A percentile compares a stretch with the other conserved stretches of the same genome.
These are phyloP conservation scores for Phytopythium ostracodes DNA, from an alignment of 352 stramenopile species.

Conservation along the genomic window DNA sequence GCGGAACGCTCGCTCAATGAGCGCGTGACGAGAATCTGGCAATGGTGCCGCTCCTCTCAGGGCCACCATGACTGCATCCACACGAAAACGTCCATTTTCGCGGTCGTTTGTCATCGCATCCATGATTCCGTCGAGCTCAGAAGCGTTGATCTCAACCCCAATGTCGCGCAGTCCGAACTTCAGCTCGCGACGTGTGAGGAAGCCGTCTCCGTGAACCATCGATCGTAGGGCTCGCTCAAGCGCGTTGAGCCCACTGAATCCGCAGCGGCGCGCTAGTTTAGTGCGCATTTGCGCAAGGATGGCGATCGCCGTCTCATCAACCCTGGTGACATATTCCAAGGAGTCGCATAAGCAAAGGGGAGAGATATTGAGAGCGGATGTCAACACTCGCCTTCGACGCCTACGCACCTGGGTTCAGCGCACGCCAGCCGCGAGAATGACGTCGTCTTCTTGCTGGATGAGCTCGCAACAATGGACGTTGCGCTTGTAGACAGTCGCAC, in stretches of 20 bases:
- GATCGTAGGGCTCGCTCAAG: slow-evolving; percentile 33
- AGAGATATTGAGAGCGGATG: neutral
- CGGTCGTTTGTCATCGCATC: neutral
- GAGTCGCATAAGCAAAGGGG: neutral
- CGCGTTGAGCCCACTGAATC: slow-evolving; percentile 43
- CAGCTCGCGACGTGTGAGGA: slow-evolving; percentile 47
- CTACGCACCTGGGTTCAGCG: neutral
- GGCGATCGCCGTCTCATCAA: neutral
- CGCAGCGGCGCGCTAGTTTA: slow-evolving; percentile 30
- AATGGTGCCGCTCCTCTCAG: neutral
- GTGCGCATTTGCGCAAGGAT: slow-evolving; percentile 24
- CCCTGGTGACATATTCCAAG: neutral
- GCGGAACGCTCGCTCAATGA: slow-evolving; percentile 57
- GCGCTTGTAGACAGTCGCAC: neutral
- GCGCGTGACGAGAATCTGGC: slow-evolving; percentile 11
- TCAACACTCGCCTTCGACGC: no score
- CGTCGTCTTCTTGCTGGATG: neutral
- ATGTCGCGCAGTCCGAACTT: slow-evolving; percentile 55
- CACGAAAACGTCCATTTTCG: neutral
- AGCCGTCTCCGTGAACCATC: slow-evolving; percentile 40
- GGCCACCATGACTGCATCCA: neutral
- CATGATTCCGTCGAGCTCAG: slow-evolving; percentile 30
- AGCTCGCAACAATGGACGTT: neutral
- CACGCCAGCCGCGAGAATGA: neutral
- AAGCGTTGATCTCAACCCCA: slow-evolving; percentile 35